Conservation (phyloP, 1,139 yeast species). For the Blastobotrys raffinosifermentans region DNA sequence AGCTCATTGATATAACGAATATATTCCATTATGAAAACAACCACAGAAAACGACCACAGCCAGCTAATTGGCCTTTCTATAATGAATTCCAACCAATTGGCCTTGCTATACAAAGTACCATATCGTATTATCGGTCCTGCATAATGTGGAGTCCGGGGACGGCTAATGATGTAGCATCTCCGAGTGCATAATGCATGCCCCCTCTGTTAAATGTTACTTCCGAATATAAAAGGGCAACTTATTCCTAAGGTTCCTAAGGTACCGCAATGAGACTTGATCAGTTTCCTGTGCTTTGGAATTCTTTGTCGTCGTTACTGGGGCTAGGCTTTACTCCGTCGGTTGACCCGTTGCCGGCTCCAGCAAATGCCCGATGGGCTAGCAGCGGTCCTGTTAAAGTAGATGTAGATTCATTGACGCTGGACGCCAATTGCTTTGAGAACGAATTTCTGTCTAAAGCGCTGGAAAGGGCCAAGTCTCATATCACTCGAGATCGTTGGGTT, state of each 20-base stretch:
- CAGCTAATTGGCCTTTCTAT: no score
- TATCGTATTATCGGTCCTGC: no score
- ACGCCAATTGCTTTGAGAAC: conserved; percentile 4
- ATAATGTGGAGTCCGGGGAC: no score
- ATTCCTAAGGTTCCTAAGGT: no score
- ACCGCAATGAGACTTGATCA: conserved; percentile 6
- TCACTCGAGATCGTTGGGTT: conserved; percentile 4
- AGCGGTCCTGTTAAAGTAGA: neutral
- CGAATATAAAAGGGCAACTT: neutral
- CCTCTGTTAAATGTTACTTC: no score
- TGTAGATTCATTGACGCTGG: neutral
- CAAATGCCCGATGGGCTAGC: neutral
- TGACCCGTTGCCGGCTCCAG: conserved; percentile 8
- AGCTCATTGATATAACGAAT: no score
- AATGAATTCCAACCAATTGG: no score
- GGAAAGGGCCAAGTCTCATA: conserved; percentile 5
- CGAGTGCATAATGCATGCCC: no score
- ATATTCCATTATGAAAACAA: no score
- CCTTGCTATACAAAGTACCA: no score
- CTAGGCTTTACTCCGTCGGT: conserved; percentile 1
- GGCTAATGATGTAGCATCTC: no score
- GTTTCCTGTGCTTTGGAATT: conserved; percentile 2
- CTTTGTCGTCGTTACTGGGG: conserved; percentile 2
- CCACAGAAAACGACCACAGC: no score
- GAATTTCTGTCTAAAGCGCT: conserved; percentile 8